Evolutionary conservation across 768 basidiomycete species (phyloP).

Genomic region (Pleurotus giganteus): DNA sequence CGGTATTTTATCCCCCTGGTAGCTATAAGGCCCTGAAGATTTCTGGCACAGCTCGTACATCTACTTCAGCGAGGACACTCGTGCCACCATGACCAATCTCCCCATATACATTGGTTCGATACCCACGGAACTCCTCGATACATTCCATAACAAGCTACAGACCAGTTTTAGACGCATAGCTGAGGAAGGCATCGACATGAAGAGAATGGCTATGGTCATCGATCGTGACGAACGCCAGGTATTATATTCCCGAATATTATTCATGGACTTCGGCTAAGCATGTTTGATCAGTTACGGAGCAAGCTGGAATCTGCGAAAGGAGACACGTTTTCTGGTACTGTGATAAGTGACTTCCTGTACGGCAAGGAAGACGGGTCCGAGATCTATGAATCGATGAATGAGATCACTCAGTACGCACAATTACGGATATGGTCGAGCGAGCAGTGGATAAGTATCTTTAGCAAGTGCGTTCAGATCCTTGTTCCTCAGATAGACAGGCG

Average conservation of each 20-base stretch:
- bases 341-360: constrained; percentile 86
- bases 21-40: not conserved
- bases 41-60: constrained; percentile 65
- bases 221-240: constrained; percentile 88
- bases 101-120: constrained; percentile 82
- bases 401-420: constrained; percentile 67
- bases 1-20: constrained; percentile 19
- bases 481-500: constrained; percentile 3
- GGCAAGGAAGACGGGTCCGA: constrained; percentile 82
- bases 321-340: constrained; percentile 69
- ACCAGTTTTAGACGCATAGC: constrained; percentile 68
- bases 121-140: constrained; percentile 75
- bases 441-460: constrained; percentile 77
- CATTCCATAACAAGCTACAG: constrained; percentile 66
- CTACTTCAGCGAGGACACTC: constrained; percentile 75
- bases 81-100: constrained; percentile 71
- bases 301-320: constrained; percentile 81
- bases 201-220: constrained; percentile 83
- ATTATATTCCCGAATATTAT: not conserved
- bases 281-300: constrained; percentile 64
- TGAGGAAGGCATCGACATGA: constrained; percentile 82
- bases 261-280: constrained; percentile 8
- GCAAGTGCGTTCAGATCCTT: constrained; percentile 48
- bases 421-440: constrained; percentile 70
- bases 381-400: constrained; percentile 69